phyloP scores from a whole-genome alignment of 768 basidiomycete species.

The Hericium alpestre region DNA sequence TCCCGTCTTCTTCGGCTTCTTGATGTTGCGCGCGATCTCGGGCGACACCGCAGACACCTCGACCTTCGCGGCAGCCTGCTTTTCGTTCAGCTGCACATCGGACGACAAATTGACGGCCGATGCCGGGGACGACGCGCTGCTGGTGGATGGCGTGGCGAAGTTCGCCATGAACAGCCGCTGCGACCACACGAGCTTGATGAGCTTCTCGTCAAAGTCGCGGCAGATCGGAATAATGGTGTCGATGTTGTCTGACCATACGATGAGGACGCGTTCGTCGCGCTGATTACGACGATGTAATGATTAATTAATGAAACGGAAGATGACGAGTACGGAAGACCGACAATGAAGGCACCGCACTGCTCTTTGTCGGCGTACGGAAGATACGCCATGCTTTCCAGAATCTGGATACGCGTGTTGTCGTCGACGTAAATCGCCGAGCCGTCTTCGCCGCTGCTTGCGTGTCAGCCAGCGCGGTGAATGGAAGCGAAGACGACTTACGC shows the following conservation, averaged over 20 bases:
- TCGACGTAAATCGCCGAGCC: conserved; percentile 60
- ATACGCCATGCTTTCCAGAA: conserved; percentile 58
- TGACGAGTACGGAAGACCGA: conserved; percentile 23
- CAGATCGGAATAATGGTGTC: conserved; percentile 70
- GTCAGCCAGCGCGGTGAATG: not conserved
- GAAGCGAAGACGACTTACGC: conserved; percentile 36
- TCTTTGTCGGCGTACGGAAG: conserved; percentile 80
- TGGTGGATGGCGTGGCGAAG: not conserved
- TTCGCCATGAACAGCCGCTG: conserved; percentile 18
- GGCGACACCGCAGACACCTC: not conserved
- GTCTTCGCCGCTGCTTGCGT: conserved; percentile 39
- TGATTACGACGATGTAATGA: conserved; percentile 17
- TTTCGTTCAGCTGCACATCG: conserved; percentile 46
- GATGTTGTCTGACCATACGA: conserved; percentile 82
- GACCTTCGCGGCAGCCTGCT: conserved; percentile 17
- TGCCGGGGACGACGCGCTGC: conserved; percentile 35
- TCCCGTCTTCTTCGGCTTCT: conserved; percentile 9
- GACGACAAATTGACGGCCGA: no score
- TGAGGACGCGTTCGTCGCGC: conserved; percentile 76
- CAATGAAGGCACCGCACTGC: conserved; percentile 83
- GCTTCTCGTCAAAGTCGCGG: conserved; percentile 61
- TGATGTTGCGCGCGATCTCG: not conserved
- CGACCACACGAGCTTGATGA: conserved; percentile 75
- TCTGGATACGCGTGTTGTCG: conserved; percentile 76
- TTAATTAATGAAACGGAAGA: not conserved